A percentile compares a stretch with the other conserved stretches of the same genome.
Conservation (phyloP, 2,329 filamentous ascomycete species). For the Colletotrichum falcatum region DNA sequence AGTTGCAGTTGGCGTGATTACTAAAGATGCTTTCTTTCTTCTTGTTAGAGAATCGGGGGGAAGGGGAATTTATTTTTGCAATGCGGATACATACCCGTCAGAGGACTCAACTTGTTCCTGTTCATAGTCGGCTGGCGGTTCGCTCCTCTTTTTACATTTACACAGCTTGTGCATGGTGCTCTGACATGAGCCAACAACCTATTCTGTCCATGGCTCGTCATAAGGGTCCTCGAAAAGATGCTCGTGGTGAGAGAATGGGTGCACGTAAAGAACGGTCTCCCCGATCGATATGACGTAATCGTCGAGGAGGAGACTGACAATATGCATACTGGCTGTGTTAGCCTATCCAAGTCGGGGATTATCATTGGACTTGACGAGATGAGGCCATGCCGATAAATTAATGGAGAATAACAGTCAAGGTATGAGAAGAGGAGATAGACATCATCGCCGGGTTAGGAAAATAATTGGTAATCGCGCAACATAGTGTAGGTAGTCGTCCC, state of each 20-base stretch:
- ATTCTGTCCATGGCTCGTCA: neutral
- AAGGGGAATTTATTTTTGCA: conserved; percentile 5
- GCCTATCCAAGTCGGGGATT: neutral
- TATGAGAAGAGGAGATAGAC: neutral
- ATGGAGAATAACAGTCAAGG: neutral
- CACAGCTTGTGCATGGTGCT: conserved; percentile 28
- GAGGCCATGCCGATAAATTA: neutral
- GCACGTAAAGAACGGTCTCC: too few relatives aligned
- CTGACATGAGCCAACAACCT: neutral
- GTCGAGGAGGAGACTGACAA: neutral
- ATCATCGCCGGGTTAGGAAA: neutral
- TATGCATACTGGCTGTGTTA: neutral
- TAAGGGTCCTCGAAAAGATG: neutral
- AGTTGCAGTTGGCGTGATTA: conserved; percentile 8
- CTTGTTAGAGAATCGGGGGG: conserved; percentile 5
- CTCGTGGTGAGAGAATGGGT: neutral
- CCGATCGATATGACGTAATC: neutral
- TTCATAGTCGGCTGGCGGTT: conserved; percentile 26
- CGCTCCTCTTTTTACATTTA: conserved; percentile 23
- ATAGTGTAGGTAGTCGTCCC: too few relatives aligned
- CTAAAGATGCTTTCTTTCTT: conserved; percentile 1
- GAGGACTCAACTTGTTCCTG: conserved; percentile 22
- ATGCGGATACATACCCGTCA: conserved; percentile 12
- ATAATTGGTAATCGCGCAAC: neutral
- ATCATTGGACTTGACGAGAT: neutral